Evolutionary conservation across 2,329 filamentous ascomycete genomes (phyloP).

Genomic region (Epicoccum sorghinum): DNA sequence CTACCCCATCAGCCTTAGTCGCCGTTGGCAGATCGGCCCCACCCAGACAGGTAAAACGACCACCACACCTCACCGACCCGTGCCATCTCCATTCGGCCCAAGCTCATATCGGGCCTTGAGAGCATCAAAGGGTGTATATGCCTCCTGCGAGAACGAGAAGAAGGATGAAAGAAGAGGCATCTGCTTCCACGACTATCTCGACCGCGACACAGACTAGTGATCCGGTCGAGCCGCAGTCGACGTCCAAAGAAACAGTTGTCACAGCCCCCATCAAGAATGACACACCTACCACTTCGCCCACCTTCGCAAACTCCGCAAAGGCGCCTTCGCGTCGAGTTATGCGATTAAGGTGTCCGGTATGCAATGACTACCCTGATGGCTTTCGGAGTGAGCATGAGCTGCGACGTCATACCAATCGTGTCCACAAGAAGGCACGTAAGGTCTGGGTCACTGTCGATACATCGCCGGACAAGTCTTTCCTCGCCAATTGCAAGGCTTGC

Average conservation of each 20-base stretch:
- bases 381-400: conserved; percentile 85
- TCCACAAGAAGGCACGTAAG: conserved; percentile 68
- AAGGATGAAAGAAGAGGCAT: conserved; percentile 42
- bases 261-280: conserved; percentile 35
- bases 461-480: conserved; percentile 65
- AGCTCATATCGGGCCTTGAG: conserved; percentile 21
- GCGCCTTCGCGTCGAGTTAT: conserved; percentile 40
- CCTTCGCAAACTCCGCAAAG: conserved; percentile 37
- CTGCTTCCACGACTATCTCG: conserved; percentile 20
- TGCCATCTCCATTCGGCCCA: conserved; percentile 15
- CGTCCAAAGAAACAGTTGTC: conserved; percentile 38
- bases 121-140: conserved; percentile 31
- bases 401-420: conserved; percentile 60
- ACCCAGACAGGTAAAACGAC: conserved; percentile 33
- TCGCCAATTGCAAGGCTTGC: conserved; percentile 85
- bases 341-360: conserved; percentile 63
- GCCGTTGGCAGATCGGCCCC: conserved; percentile 39
- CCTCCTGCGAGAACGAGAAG: conserved; percentile 42
- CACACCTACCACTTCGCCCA: conserved; percentile 40
- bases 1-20: conserved; percentile 33
- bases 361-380: conserved; percentile 74
- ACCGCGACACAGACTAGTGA: conserved; percentile 33
- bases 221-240: conserved; percentile 30
- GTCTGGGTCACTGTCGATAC: conserved; percentile 70
- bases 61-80: conserved; percentile 18